These are phyloP conservation scores for Rhodosorus marinus DNA, from an alignment of 23 red algal genomes.

Conservation along the genomic window DNA sequence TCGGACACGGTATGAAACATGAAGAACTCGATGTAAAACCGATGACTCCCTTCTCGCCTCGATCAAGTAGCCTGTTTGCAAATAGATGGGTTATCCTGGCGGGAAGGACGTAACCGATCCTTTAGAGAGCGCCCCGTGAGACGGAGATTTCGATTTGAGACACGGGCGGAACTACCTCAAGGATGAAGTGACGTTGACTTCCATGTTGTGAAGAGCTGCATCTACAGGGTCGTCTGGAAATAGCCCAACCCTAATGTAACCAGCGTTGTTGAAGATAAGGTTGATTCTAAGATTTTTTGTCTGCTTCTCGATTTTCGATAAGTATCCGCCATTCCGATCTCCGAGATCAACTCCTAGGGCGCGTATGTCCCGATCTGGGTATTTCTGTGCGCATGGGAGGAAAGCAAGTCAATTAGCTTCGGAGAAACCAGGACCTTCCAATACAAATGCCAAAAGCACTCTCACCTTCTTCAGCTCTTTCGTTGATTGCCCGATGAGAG, in stretches of 20 bases:
- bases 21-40: slow-evolving; percentile 67
- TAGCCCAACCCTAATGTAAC: slow-evolving; percentile 69
- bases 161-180: too few species aligned
- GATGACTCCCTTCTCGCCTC: slow-evolving; percentile 19
- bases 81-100: too few species aligned
- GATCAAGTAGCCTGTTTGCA: too few species aligned
- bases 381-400: slow-evolving; percentile 7
- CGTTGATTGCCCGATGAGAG: too few species aligned
- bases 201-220: slow-evolving; percentile 12
- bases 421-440: too few species aligned
- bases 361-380: slow-evolving; percentile 23
- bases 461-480: too few species aligned
- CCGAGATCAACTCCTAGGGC: slow-evolving; percentile 32
- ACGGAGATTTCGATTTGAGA: too few species aligned
- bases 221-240: slow-evolving; percentile 20
- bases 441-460: too few species aligned
- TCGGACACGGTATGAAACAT: slow-evolving; percentile 62
- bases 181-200: too few species aligned
- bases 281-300: slow-evolving; percentile 11
- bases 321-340: slow-evolving; percentile 10
- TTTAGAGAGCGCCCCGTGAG: too few species aligned
- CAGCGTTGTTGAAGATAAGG: slow-evolving; percentile 73
- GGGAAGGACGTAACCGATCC: too few species aligned
- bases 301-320: slow-evolving; percentile 10
- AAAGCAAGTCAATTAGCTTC: background rate